Evolutionary conservation across 2,329 filamentous ascomycete genomes (phyloP), one percentile per base, ranked within the genome.

Genomic region (Sclerotiophoma versabilis): DNA sequence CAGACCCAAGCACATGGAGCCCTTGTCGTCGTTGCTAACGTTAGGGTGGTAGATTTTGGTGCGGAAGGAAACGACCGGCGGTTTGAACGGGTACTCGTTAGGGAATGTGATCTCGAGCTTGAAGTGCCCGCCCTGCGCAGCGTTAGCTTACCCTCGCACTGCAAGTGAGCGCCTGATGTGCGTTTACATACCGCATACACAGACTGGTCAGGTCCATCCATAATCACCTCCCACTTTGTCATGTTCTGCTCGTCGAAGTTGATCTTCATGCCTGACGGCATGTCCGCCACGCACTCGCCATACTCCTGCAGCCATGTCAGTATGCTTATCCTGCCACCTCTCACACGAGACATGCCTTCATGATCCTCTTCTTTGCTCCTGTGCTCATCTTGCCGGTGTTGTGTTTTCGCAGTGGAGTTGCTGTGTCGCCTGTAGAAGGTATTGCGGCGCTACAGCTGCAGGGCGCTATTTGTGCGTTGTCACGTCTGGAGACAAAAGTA

Each of bases 41-140:
- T 97, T 97, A 37, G 93, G 92, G 80, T 97, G 93, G 84, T 96
- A 97, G 81, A 96, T 90, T 78, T 93, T 93, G 45, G 92, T 96
- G 62, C 81, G 79, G 83, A 96, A 96, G 71, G 83, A 86, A 65
- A 96, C 83, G 56, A 83, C 80, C 14, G 92, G 92, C 19, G 92
- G 87, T 77, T 95, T 95, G 86, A 96, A 96, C 29, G 92, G 92
- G 80, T 96, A 96, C 69, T 92, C 88, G 65, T 81, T 78, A 12
- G 92, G 92, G 10, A 97, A 86, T 33, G 77, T 82, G 64, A 96
- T 81, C 58, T 87, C 77, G 57, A 97, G 78, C 63, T 85, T 84
- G 83, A 92, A 97, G 62, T 79, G 80, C 69, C 92, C 92, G 65
- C 86, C 87, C 81, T 88, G 46, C 39, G 41, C 37, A 17, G 43